Conservation (phyloP, 257 asterid genomes). For the Nyctanthes arbortristis region DNA sequence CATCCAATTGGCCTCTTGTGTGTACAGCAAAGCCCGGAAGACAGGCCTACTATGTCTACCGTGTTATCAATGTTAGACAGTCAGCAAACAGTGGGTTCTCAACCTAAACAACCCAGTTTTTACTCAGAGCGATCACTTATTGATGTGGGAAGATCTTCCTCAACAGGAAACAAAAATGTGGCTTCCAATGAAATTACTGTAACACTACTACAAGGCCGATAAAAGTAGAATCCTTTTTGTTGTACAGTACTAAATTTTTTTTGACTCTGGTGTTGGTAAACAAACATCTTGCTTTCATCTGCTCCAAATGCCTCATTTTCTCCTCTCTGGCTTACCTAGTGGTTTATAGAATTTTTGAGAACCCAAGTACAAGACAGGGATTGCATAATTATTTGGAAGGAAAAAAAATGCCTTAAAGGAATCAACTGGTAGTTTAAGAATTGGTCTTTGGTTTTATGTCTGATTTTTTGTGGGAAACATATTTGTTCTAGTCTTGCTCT, state of each 20-base stretch:
- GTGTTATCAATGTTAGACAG: slow-evolving; percentile 23
- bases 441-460: too few relatives aligned
- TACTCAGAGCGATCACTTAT: slow-evolving; percentile 15
- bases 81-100: slow-evolving; percentile 14
- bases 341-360: not conserved
- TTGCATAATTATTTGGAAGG: not conserved
- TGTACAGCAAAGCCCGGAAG: slow-evolving; percentile 33
- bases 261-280: too few relatives aligned
- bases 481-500: too few relatives aligned
- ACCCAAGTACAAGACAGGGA: not conserved
- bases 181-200: slow-evolving; percentile 24
- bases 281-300: too few relatives aligned
- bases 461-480: too few relatives aligned
- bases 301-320: too few relatives aligned
- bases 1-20: slow-evolving; percentile 34
- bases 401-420: not conserved
- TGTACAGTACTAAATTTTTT: too few relatives aligned
- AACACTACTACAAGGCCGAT: slow-evolving; percentile 26
- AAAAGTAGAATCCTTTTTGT: not conserved
- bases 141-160: slow-evolving; percentile 10
- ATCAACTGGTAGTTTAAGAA: not conserved
- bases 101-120: slow-evolving; percentile 33
- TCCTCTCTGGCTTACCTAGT: not conserved
- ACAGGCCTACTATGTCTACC: slow-evolving; percentile 32
- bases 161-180: slow-evolving; percentile 1